phyloP scores from a whole-genome alignment of 2,329 filamentous ascomycete genomes.

The Septoria petroselini region DNA sequence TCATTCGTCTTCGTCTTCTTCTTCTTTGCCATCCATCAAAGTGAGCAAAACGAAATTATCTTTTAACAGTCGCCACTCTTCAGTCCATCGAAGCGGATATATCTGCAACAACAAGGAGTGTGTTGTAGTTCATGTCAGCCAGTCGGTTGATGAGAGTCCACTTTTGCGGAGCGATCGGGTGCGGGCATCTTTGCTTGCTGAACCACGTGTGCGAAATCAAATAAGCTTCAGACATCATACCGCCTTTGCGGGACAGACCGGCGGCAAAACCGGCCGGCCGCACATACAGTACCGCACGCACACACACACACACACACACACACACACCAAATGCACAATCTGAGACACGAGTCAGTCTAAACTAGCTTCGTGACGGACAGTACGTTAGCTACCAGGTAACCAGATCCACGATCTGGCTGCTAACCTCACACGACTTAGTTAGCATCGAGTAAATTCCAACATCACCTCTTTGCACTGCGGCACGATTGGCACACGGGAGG shows the following conservation, averaged over 20 bases:
- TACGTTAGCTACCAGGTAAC: not conserved
- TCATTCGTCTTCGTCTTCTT: not conserved
- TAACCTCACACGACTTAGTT: not conserved
- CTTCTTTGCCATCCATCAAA: not conserved
- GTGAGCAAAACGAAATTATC: too few relatives aligned
- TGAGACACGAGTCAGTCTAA: not conserved
- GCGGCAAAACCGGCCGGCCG: too few relatives aligned
- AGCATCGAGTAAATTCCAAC: not conserved
- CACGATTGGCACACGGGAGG: not conserved
- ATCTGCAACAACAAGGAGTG: too few relatives aligned
- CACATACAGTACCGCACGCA: too few relatives aligned
- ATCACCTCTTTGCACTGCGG: not conserved
- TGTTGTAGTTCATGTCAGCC: too few relatives aligned
- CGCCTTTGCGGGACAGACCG: too few relatives aligned
- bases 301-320: not conserved
- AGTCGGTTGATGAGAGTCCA: not conserved
- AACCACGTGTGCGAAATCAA: too few relatives aligned
- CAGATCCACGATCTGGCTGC: not conserved
- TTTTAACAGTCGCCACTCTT: too few relatives aligned
- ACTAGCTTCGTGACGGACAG: not conserved
- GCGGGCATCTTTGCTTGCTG: too few relatives aligned
- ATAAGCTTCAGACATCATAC: too few relatives aligned
- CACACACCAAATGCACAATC: not conserved
- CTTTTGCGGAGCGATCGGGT: too few relatives aligned
- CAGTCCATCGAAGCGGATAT: too few relatives aligned